A percentile compares a stretch with the other conserved stretches of the same genome.
phyloP scores from a whole-genome alignment of 2,329 filamentous ascomycete species.

The Curvularia sp. region DNA sequence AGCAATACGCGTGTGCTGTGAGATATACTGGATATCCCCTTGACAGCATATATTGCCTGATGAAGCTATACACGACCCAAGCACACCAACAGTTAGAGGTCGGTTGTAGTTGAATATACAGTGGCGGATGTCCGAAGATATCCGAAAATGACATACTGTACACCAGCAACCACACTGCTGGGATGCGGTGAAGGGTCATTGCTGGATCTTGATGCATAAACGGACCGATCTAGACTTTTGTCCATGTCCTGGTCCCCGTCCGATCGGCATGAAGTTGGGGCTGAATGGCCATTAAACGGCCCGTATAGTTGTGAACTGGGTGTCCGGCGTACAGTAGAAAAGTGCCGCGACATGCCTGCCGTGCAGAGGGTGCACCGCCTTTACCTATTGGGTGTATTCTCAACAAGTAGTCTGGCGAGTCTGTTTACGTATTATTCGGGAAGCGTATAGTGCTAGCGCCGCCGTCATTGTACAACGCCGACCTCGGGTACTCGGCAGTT shows the following conservation, averaged over 20 bases:
- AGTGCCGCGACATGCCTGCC: not conserved
- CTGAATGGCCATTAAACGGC: not conserved
- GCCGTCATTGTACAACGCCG: constrained; percentile 16
- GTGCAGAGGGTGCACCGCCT: not conserved
- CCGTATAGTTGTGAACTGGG: not conserved
- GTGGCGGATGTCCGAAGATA: not conserved
- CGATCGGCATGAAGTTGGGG: not conserved
- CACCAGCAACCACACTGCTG: not conserved
- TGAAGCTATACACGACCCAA: not conserved
- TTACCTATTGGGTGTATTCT: not conserved
- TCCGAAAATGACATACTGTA: not conserved
- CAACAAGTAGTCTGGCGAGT: not conserved
- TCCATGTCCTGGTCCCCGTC: not conserved
- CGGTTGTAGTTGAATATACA: not conserved
- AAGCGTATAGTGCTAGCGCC: not conserved
- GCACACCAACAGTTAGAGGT: not conserved
- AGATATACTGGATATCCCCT: not conserved
- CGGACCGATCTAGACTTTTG: not conserved
- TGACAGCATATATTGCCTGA: not conserved
- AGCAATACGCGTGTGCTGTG: not conserved
- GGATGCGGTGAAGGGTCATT: not conserved
- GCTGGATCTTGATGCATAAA: not conserved
- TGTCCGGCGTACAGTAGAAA: not conserved
- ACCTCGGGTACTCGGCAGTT: constrained; percentile 33
- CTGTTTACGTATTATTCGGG: not conserved